Percentiles rank a stretch among this genome's conserved stretches.
These are phyloP conservation scores for Dactylellina cionopaga DNA, from an alignment of 2,329 filamentous ascomycete species.

Conservation along the genomic window DNA sequence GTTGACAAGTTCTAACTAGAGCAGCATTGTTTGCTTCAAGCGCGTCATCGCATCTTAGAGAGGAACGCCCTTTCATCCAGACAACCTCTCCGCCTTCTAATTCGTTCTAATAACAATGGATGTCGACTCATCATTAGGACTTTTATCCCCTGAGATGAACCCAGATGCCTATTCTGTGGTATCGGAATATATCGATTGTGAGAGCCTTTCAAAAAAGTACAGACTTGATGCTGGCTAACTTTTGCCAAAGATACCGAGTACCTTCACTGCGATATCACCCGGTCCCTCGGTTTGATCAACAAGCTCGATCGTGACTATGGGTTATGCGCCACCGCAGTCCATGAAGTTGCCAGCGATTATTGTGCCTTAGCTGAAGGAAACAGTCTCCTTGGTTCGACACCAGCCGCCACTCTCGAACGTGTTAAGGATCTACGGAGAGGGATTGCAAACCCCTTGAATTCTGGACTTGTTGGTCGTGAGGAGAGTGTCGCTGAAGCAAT, in stretches of 20 bases:
- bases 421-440: constrained; percentile 67
- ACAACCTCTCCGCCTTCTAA: too few relatives aligned
- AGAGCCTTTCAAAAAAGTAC: neutral
- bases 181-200: constrained; percentile 48
- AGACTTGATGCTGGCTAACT: neutral
- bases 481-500: constrained; percentile 71
- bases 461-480: constrained; percentile 68
- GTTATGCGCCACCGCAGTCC: constrained; percentile 67
- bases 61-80: too few relatives aligned
- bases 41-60: too few relatives aligned
- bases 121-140: neutral
- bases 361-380: constrained; percentile 63
- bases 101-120: too few relatives aligned
- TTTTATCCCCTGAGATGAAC: constrained; percentile 11
- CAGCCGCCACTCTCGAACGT: constrained; percentile 58
- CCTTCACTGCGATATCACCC: constrained; percentile 73
- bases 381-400: constrained; percentile 61
- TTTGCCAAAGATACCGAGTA: constrained; percentile 68
- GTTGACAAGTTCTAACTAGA: too few relatives aligned
- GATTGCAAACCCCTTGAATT: constrained; percentile 69
- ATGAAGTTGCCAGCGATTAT: constrained; percentile 70
- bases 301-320: constrained; percentile 71
- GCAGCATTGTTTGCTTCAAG: too few relatives aligned
- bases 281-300: constrained; percentile 73
- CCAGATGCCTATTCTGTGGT: constrained; percentile 41